phyloP scores from a whole-genome alignment of 768 basidiomycete genomes.

The Rickenella mellea region DNA sequence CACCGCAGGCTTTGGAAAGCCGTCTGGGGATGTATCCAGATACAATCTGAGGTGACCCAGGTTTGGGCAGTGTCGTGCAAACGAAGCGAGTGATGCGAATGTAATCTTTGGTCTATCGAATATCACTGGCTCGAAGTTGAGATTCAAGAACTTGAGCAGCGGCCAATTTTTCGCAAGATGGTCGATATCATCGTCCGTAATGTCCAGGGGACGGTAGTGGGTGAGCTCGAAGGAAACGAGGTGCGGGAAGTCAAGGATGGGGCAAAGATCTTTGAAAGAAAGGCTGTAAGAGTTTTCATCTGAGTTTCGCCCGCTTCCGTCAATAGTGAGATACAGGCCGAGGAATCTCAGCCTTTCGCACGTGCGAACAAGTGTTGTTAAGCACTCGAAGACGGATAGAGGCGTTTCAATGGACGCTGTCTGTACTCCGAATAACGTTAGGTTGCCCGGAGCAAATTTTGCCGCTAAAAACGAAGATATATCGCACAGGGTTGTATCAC shows the following conservation, averaged over 20 bases:
- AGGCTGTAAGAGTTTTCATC: no score
- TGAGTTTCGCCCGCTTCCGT: no score
- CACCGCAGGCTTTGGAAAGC: neutral
- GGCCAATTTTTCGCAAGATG: neutral
- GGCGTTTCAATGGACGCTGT: neutral
- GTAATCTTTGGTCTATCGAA: neutral
- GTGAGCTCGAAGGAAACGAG: neutral
- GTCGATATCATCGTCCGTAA: neutral
- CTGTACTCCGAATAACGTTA: neutral
- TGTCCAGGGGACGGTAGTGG: neutral
- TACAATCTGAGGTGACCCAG: neutral
- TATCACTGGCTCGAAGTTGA: neutral
- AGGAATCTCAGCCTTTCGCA: neutral
- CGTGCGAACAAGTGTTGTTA: neutral
- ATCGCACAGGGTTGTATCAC: neutral
- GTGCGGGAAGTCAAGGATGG: neutral
- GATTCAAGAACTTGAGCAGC: neutral
- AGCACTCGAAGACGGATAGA: neutral
- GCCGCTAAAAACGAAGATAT: neutral
- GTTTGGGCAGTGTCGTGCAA: neutral
- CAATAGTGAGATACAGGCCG: neutral
- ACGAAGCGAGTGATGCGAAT: neutral
- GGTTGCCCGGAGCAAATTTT: neutral
- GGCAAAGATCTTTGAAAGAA: neutral
- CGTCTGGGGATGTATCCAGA: neutral